Evolutionary conservation across 2,329 filamentous ascomycete species (phyloP), one percentile per base, ranked within the genome.

Genomic region (Colletotrichum chlorophyti): DNA sequence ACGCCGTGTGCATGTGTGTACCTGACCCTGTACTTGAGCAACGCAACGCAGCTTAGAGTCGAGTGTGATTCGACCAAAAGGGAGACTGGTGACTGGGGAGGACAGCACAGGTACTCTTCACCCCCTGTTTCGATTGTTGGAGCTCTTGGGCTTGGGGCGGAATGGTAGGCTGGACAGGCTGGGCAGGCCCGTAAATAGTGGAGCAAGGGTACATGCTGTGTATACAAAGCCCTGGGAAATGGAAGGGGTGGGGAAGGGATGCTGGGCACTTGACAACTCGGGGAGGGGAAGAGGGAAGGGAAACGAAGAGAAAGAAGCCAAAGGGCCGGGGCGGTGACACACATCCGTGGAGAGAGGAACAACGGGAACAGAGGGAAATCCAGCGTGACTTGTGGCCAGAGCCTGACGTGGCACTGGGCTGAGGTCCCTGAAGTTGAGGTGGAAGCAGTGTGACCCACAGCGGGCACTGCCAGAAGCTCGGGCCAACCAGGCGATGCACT

Each of bases 401-500:
- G 43, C 59, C 49, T 60, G 59, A 61, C 59, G 59, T 61, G 59
- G 59, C 59, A 58, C 46, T 35, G 40, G 59, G 59, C 54, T 61
- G 54, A 61, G 48, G 50, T 61, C 54, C 45, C 54, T 59, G n/a
- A n/a, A n/a, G n/a, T n/a, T n/a, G n/a, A n/a, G n/a, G n/a, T n/a
- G n/a, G n/a, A n/a, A n/a, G n/a, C n/a, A n/a, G n/a, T 32, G 23
- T 37, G 50, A 37, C 42, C 54, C 54, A 58, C 50, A 47, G n/a
- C 49, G 53, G 48, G 8, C 49, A 58, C 49, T 58, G 54, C 26
- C 35, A 40, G 34, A 58, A 58, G 54, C 50, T 54, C 34, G 49
- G 54, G 26, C 54, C 34, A 46, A 29, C 5, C 17, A 52, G 19
- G 21, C 23, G n/a, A n/a, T n/a, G 19, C 31, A 27, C n/a, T n/a